Base-by-base conservation (phyloP, 495 filamentous ascomycete genomes). In the Hypomontagnella submonticulosa region DNA sequence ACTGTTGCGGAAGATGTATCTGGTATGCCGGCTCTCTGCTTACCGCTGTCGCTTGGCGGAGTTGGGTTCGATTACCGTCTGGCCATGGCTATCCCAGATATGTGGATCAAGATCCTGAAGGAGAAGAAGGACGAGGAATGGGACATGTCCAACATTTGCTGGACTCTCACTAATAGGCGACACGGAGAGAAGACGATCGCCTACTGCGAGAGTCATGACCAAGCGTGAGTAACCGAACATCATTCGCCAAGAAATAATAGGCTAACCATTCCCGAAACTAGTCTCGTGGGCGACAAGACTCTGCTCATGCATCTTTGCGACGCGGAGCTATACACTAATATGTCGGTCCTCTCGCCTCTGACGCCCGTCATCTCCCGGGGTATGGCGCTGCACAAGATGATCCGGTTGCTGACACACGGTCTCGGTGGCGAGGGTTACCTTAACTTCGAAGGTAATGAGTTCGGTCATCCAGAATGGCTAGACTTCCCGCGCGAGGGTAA, bases 131-230 rank as follows among this genome's bases (percentile, higher is more conserved):
- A 99, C 68, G 85, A 88, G 67, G 90, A 97, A 7, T 99, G 95
- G 95, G 92, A 98, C 70, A 91, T 99, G 70, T 89, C 86, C 34
- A 88, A 84, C 62, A 89, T 99, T 54, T 85, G 87, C 70, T 92
- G 87, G 76, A 97, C 92, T 30, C 82, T 99, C 20, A 96, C 90
- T 37, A 97, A 99, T 78, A 85, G 95, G 33, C 87, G 95, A 13
- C 90, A 98, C 72, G 95, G 94, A 49, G 95, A 99, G 79, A 98
- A 98, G 83, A 98, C 95, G 4, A 98, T 99, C 67, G 96, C 95
- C 11, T 99, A 99, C 76, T 90, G 90, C 50, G 95, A 99, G 76
- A 93, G 90, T 71, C 95, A 99, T 74, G 95, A 99, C 70, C 95
- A 99, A 87, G 96, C 95, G 92, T 97, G 87, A 80, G 92, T 84